Base-by-base conservation (phyloP, 257 asterid species). In the Salvia rosmarinus region DNA sequence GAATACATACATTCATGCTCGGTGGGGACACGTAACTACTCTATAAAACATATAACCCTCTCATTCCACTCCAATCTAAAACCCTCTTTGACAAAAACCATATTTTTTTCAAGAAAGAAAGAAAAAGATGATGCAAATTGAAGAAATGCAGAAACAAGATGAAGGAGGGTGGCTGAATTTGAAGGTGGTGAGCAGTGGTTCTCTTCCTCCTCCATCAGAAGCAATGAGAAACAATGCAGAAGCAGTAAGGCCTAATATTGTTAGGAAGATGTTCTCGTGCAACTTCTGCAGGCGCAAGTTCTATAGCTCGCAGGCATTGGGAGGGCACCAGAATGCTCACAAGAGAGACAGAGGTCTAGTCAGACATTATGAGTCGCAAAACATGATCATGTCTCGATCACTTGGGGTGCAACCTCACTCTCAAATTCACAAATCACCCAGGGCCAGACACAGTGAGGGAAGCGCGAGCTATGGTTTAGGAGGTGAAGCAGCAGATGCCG, bases 251-350 rank as follows among this genome's bases (percentile, higher is more conserved):
- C 30, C 30, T 25, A 25, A 25, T 25, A 25, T 3, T 25, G 30
- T 1, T 1, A 25, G 62, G 0, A 90, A 80, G 85, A 67, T 84
- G 14, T 90, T 83, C 74, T 81, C 95, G 3, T 90, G 96, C 66
- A 86, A 85, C 71, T 90, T 86, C 83, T 90, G 95, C 83, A 78
- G 68, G 85, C 54, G 96, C 14, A 90, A 83, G 67, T 90, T 90
- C 79, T 83, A 82, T 75, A 88, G 87, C 73, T 88, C 93, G 28
- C 95, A 90, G 61, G 96, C 96, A 63, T 73, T 90, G 67, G 95
- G 96, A 4, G 96, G 96, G 1, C 96, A 90, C 73, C 95, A 90
- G 72, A 90, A 90, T 68, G 96, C 93, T n/a, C 95, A 90, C 81
- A 88, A 82, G 78, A 85, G 90, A 69, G 96, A 88, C 72, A 83